Evolutionary conservation across 345 rosid genomes (phyloP).

Genomic region (Reutealis trisperma): DNA sequence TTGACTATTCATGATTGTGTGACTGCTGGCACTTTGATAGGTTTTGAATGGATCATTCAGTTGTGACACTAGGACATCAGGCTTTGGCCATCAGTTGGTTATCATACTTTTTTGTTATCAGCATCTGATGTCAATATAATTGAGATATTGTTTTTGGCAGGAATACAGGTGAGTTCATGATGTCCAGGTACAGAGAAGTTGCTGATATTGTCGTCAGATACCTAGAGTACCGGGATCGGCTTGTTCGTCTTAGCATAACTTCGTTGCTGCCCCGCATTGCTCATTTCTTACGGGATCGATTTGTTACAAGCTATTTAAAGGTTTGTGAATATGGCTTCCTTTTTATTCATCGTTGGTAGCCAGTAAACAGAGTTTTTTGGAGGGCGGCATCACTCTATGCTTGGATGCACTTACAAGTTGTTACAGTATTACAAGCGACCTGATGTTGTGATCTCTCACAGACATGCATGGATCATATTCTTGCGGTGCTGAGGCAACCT

Average conservation of each 20-base stretch:
- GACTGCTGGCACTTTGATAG: neutral
- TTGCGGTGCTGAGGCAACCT: slow-evolving; percentile 74
- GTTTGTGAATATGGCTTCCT: slow-evolving; percentile 43
- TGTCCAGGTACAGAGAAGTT: slow-evolving; percentile 98
- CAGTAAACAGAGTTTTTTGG: slow-evolving; percentile 3
- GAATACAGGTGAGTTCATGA: slow-evolving; percentile 99
- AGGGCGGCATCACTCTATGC: neutral
- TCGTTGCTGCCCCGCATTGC: slow-evolving; percentile 98
- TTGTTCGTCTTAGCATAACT: slow-evolving; percentile 99
- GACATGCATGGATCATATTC: slow-evolving; percentile 98
- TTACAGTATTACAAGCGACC: neutral
- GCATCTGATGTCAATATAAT: slow-evolving; percentile 1
- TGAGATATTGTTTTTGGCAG: slow-evolving; percentile 47
- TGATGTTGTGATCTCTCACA: slow-evolving; percentile 38
- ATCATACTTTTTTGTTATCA: neutral
- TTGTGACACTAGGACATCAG: neutral
- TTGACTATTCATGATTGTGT: neutral
- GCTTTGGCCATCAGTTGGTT: neutral
- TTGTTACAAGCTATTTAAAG: slow-evolving; percentile 87
- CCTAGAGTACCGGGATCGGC: slow-evolving; percentile 88
- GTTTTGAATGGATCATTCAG: neutral
- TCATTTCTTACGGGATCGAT: slow-evolving; percentile 96
- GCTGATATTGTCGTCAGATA: slow-evolving; percentile 97
- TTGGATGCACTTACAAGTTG: neutral
- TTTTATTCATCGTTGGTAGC: slow-evolving; percentile 7